A percentile compares a stretch with the other conserved stretches of the same genome.
Conservation (phyloP, 2,329 filamentous ascomycete genomes). For the Cladosporium sp. region DNA sequence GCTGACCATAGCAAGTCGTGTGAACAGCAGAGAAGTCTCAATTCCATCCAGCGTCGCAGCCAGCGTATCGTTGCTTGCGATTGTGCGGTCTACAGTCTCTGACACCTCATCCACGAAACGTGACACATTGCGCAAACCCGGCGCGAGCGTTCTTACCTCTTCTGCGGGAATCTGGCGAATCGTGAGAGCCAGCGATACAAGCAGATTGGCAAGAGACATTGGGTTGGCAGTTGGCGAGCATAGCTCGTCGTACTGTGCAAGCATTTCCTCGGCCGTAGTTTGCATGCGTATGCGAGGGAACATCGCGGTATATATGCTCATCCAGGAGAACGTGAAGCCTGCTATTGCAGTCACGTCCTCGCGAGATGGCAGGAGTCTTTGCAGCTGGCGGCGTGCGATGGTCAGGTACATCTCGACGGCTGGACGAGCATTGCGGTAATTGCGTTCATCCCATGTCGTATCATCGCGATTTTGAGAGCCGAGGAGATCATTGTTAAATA, state of each 20-base stretch:
- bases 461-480: neutral
- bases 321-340: constrained; percentile 23
- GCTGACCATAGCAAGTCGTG: constrained; percentile 38
- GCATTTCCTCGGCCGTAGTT: constrained; percentile 26
- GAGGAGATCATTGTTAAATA: constrained; percentile 37
- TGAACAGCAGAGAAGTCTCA: constrained; percentile 37
- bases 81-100: constrained; percentile 30
- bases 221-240: constrained; percentile 26
- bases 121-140: constrained; percentile 14
- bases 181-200: constrained; percentile 35
- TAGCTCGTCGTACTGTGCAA: constrained; percentile 32
- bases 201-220: constrained; percentile 30
- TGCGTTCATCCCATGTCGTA: neutral
- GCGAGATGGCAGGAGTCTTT: constrained; percentile 29
- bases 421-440: neutral
- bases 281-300: constrained; percentile 25
- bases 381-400: constrained; percentile 26
- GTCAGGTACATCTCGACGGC: constrained; percentile 18
- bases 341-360: constrained; percentile 29
- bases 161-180: constrained; percentile 26
- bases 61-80: constrained; percentile 36
- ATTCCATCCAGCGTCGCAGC: constrained; percentile 36
- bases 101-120: constrained; percentile 30
- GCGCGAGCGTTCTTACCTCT: neutral
- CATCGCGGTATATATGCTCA: constrained; percentile 31